A percentile compares a stretch with the other conserved stretches of the same genome.
phyloP scores from a whole-genome alignment of 495 filamentous ascomycete genomes.

The Neurospora terricola region DNA sequence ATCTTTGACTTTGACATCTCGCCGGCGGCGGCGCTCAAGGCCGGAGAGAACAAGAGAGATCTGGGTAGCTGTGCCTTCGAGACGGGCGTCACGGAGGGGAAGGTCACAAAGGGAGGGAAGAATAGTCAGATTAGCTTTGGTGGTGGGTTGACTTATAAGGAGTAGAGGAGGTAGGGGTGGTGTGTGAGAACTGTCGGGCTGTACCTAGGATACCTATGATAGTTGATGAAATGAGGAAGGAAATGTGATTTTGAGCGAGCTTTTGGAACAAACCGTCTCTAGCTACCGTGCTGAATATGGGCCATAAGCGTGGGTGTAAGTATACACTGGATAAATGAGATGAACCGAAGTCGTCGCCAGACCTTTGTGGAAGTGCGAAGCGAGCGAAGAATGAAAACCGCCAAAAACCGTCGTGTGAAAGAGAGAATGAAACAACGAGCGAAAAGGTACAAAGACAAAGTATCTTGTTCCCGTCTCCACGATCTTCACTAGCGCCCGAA shows the following conservation, averaged over 20 bases:
- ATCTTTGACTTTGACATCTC: slow-evolving; percentile 94
- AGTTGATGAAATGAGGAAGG: background rate
- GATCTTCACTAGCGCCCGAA: background rate
- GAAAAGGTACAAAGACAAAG: background rate
- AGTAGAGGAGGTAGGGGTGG: slow-evolving; percentile 5
- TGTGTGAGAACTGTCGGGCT: background rate
- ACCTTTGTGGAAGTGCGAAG: background rate
- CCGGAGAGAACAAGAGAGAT: slow-evolving; percentile 45
- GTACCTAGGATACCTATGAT: background rate
- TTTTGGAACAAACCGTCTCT: too few species aligned
- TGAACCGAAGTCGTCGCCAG: background rate
- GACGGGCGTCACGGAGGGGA: slow-evolving; percentile 36
- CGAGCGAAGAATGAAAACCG: background rate
- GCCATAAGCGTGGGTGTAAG: too few species aligned
- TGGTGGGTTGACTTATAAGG: slow-evolving; percentile 41
- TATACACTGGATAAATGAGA: background rate
- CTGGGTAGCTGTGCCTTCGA: slow-evolving; percentile 73
- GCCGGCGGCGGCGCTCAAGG: slow-evolving; percentile 45
- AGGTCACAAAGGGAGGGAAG: slow-evolving; percentile 30
- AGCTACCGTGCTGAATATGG: too few species aligned
- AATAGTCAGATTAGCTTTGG: slow-evolving; percentile 40
- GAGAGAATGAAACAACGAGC: background rate
- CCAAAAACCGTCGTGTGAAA: too few species aligned
- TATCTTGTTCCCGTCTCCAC: background rate
- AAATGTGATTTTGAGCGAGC: background rate